Evolutionary conservation across 768 basidiomycete species (phyloP), one percentile per base, ranked within the genome.

Genomic region (Lepiota venenata): DNA sequence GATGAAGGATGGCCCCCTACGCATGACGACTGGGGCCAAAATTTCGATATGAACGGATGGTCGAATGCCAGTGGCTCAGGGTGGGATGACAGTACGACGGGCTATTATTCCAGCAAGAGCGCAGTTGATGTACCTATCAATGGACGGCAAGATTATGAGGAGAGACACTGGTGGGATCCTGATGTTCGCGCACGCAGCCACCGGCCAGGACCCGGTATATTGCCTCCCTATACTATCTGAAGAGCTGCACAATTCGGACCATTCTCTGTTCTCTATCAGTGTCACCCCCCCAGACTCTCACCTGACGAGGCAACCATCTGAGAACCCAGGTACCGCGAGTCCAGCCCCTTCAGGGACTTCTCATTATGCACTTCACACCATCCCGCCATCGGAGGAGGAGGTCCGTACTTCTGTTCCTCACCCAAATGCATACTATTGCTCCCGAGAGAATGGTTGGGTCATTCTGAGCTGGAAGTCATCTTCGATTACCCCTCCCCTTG

Each of bases 361-460:
- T 16, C 58, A 50, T 15, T 25, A 65, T 16, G 29, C 60, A 0
- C 53, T 56, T 4, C 56, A 60, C 29, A 38, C 49, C 8, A 50
- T 69, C 44, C 60, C 68, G n/a, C 63, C 72, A 1, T 74, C 82
- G n/a, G 72, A 77, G 54, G 80, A 83, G 35, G 87, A 91, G 60
- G 72, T 85, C 5, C 79, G 76, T n/a, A 80, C 77, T 14, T 78
- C 89, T 27, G 75, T 89, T 27, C 91, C 91, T 11, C 90, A 93
- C 64, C 85, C 91, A 4, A 82, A 88, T 60, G 89, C 88, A 12
- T 89, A 89, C 65, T 93, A 88, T 64, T 93, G 90, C 63, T 80
- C 83, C 20, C 84, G 82, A 64, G 87, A 92, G 53, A 88, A 92
- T 60, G 85, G 86, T 5, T 93, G 91, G 91, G 80, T 91, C 32